Evolutionary conservation across 2,329 filamentous ascomycete genomes (phyloP), one percentile per base, ranked within the genome.

Genomic region (Fonsecaea multimorphosa): DNA sequence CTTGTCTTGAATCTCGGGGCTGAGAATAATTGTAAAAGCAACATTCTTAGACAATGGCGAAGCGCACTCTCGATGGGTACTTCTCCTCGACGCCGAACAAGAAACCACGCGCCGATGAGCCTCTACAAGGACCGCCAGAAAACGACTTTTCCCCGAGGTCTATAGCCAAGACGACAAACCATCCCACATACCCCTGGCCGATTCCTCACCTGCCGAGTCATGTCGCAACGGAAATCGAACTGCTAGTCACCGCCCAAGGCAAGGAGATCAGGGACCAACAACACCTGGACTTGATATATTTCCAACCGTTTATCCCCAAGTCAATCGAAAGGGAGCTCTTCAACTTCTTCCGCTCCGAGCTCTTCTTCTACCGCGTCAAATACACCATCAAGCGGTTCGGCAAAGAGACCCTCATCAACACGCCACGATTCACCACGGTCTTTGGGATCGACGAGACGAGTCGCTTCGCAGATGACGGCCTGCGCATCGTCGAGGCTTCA

Each of bases 361-460:
- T 94, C 1, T 89, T 89, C 8, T 93, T 93, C 77, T 92, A 93
- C 72, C 84, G 89, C 59, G 90, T 93, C 3, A 84, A 87, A 71
- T 93, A 93, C 72, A 87, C 83, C 34, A 91, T 93, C 72, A 89
- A 86, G 61, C 85, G 91, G 7, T 86, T 86, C 2, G 83, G 85
- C 0, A 76, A 85, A 1, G 84, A 88, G 61, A 89, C 87, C 0
- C 80, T 85, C 24, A 87, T 93, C 74, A 84, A 82, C 71, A 86
- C 85, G 2, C 84, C 85, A 3, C 82, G 86, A n/a, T 89, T 81
- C 74, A 87, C 85, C 0, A 87, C 85, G 0, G 85, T 87, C 12
- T 88, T 87, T 63, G 86, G 86, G 0, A 76, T 87, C 2, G 86
- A 88, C 57, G 87, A 87, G 8, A 92, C 89, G 0, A 86, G 86